Conservation (phyloP, 306 rosid species). For the Erythrophleum fordii region DNA sequence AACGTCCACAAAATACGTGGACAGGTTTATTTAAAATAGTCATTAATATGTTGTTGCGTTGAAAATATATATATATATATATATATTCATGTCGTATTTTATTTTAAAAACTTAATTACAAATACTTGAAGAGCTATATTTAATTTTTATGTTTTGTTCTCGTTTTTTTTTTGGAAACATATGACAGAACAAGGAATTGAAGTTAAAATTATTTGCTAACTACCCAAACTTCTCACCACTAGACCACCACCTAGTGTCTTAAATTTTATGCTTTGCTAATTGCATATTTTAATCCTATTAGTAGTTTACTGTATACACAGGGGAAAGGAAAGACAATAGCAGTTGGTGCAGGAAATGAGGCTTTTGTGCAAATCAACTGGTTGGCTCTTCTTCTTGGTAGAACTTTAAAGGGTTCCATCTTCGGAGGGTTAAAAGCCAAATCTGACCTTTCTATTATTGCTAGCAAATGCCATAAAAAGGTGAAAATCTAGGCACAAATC, state of each 20-base stretch:
- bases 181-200: no score
- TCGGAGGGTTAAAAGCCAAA: conserved; percentile 57
- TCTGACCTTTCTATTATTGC: conserved; percentile 50
- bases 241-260: neutral
- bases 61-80: no score
- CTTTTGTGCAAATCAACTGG: conserved; percentile 26
- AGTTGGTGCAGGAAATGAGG: conserved; percentile 40
- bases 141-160: no score
- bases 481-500: neutral
- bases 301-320: neutral
- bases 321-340: conserved; percentile 50
- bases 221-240: no score
- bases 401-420: conserved; percentile 51
- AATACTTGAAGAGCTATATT: no score
- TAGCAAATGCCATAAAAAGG: conserved; percentile 51
- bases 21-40: no score
- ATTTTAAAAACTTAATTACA: no score
- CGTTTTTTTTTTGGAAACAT: no score
- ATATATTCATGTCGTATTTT: neutral
- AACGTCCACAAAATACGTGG: no score
- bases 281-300: neutral
- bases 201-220: no score
- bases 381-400: conserved; percentile 41
- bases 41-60: no score
- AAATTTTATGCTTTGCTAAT: neutral